These are phyloP conservation scores for Amaranthus cruentus DNA, from an alignment of 148 eudicot species.

Conservation along the genomic window DNA sequence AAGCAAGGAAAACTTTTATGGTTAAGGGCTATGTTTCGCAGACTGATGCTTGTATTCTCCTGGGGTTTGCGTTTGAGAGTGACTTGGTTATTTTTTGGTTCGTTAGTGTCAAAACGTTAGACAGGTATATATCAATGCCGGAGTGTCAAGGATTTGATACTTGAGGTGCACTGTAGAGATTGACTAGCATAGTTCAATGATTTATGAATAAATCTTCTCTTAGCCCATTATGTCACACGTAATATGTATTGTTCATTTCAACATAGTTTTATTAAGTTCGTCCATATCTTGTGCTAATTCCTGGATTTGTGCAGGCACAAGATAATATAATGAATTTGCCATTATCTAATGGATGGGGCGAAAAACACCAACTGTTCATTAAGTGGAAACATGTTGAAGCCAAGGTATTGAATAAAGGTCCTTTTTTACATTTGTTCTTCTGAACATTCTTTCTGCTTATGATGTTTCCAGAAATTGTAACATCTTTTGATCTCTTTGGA, in stretches of 20 bases:
- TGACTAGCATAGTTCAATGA: too few relatives aligned
- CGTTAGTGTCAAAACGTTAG: too few relatives aligned
- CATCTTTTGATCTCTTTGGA: too few relatives aligned
- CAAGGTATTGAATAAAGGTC: conserved; percentile 49
- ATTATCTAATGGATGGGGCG: conserved; percentile 94
- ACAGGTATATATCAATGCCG: too few relatives aligned
- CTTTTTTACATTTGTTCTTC: neutral
- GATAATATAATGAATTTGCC: conserved; percentile 90
- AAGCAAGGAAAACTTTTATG: too few relatives aligned
- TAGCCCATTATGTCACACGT: neutral
- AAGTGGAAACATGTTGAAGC: conserved; percentile 95
- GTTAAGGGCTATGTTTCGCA: too few relatives aligned
- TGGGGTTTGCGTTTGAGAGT: too few relatives aligned
- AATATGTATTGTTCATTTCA: neutral
- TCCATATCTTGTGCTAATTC: conserved; percentile 13
- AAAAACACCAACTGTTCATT: conserved; percentile 74
- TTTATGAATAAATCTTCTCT: neutral
- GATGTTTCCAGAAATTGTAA: neutral
- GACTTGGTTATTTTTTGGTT: too few relatives aligned
- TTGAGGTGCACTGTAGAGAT: too few relatives aligned
- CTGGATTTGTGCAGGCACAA: conserved; percentile 64
- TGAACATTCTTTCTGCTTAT: neutral
- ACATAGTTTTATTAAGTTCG: neutral
- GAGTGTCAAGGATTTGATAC: too few relatives aligned
- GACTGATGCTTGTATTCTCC: too few relatives aligned